Evolutionary conservation across 2,329 filamentous ascomycete genomes (phyloP).

Genomic region (Coniochaeta hoffmannii): DNA sequence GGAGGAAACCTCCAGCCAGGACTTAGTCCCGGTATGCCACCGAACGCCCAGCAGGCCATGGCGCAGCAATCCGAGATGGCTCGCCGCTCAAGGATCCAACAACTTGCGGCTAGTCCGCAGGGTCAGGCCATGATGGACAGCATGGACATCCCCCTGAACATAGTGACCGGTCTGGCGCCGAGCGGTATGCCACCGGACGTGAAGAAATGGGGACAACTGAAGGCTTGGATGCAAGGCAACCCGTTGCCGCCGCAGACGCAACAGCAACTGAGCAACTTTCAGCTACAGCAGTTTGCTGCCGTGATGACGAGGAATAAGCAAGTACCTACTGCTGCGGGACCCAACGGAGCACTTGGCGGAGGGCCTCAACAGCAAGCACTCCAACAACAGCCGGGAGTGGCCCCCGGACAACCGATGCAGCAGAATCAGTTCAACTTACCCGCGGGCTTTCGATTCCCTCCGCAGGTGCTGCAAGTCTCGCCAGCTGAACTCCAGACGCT

Average conservation of each 20-base stretch:
- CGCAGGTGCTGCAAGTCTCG: background rate
- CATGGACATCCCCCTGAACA: conserved; percentile 35
- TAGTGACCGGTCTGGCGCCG: conserved; percentile 21
- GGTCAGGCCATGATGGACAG: conserved; percentile 34
- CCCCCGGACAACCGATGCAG: conserved; percentile 7
- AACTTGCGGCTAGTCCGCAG: conserved; percentile 20
- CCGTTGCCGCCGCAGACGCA: conserved; percentile 24
- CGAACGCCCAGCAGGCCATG: conserved; percentile 7
- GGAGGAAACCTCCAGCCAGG: conserved; percentile 8
- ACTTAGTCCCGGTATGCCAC: conserved; percentile 8
- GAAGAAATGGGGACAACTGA: conserved; percentile 43
- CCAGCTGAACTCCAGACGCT: background rate
- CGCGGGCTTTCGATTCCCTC: background rate
- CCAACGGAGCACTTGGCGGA: conserved; percentile 15
- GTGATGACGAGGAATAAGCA: conserved; percentile 12
- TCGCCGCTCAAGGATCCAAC: conserved; percentile 9
- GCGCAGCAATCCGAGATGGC: background rate
- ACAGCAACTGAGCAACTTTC: conserved; percentile 24
- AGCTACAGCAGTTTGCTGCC: conserved; percentile 31
- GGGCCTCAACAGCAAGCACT: conserved; percentile 5
- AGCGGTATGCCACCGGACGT: conserved; percentile 30
- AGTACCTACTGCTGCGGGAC: conserved; percentile 13
- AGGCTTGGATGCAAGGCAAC: conserved; percentile 31
- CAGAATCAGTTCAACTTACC: background rate
- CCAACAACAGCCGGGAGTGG: conserved; percentile 8